A percentile compares a stretch with the other conserved stretches of the same genome.
Conservation (phyloP, 2,329 filamentous ascomycete species). For the Juglanconis sp. region DNA sequence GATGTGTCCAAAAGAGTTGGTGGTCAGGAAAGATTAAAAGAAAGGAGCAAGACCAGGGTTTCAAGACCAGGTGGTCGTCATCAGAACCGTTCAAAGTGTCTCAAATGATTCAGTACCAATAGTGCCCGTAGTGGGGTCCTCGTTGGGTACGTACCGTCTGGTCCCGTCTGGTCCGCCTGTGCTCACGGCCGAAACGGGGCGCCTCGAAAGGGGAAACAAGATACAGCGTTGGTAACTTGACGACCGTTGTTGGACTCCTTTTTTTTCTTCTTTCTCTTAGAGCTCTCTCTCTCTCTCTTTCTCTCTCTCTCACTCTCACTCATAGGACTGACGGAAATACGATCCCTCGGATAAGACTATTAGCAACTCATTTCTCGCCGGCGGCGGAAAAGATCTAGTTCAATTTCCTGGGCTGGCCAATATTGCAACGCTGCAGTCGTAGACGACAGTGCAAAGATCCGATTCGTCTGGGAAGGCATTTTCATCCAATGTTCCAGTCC, state of each 20-base stretch:
- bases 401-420: not conserved
- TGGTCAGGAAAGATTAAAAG: not conserved
- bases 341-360: not conserved
- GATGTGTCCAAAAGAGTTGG: not conserved
- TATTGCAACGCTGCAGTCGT: not conserved
- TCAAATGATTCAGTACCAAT: not conserved
- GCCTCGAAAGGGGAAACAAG: not conserved
- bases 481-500: not conserved
- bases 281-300: too few relatives aligned
- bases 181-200: not conserved
- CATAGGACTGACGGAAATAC: not conserved
- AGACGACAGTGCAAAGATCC: not conserved
- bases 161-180: not conserved
- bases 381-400: not conserved
- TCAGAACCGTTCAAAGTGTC: not conserved
- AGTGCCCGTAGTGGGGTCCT: not conserved
- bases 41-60: not conserved
- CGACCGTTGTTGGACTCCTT: too few relatives aligned
- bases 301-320: too few relatives aligned
- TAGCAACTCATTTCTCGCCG: not conserved
- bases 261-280: too few relatives aligned
- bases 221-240: too few relatives aligned
- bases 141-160: not conserved
- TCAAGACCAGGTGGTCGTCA: conserved; percentile 1
- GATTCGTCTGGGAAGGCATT: not conserved